Evolutionary conservation across 2,329 filamentous ascomycete genomes (phyloP).

Genomic region (Aspergillus sp.): DNA sequence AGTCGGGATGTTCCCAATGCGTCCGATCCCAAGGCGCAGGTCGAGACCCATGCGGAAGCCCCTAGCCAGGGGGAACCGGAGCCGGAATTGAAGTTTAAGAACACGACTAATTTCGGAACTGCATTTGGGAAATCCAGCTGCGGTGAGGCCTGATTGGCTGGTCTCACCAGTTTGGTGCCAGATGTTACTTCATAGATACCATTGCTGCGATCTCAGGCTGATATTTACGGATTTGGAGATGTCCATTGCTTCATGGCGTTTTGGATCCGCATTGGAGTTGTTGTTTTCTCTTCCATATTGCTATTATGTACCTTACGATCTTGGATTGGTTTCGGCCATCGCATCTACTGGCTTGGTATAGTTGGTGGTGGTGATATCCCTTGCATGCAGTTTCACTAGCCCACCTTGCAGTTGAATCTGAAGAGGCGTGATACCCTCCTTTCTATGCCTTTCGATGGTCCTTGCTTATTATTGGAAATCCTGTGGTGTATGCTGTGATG

Average conservation of each 20-base stretch:
- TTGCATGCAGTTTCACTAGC: not conserved
- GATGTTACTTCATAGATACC: too few relatives aligned
- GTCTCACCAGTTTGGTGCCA: too few relatives aligned
- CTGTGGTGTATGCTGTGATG: not conserved
- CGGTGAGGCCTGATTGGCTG: not conserved
- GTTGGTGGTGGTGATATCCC: constrained; percentile 1
- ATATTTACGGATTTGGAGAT: not conserved
- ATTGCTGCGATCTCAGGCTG: not conserved
- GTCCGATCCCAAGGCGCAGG: constrained; percentile 14
- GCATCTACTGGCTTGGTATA: not conserved
- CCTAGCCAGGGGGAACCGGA: constrained; percentile 20
- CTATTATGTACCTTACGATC: not conserved
- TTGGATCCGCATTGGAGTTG: not conserved
- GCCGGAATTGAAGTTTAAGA: constrained; percentile 34
- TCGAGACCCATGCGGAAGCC: constrained; percentile 10
- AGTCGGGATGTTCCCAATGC: constrained; percentile 20
- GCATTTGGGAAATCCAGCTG: constrained; percentile 30
- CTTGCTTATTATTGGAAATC: not conserved
- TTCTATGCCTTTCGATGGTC: not conserved
- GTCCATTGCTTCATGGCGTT: not conserved
- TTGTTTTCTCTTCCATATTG: not conserved
- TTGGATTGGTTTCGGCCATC: too few relatives aligned
- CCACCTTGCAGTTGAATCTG: too few relatives aligned
- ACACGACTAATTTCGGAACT: constrained; percentile 40
- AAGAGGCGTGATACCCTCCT: too few relatives aligned